These are phyloP conservation scores for Colletotrichum sp. DNA, from an alignment of 2,329 filamentous ascomycete genomes.

Conservation along the genomic window DNA sequence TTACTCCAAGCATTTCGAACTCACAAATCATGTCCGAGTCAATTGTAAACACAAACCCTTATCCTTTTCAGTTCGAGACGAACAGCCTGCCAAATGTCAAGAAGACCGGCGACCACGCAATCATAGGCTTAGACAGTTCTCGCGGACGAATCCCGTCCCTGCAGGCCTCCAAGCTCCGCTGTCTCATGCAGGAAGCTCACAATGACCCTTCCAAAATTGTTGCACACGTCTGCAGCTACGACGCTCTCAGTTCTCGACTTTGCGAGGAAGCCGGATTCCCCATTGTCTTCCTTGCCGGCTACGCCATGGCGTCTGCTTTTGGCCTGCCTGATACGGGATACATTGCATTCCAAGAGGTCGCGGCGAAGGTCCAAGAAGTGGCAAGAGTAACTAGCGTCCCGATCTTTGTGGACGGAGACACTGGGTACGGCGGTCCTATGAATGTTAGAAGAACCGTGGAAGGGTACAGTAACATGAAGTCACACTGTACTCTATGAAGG, in stretches of 20 bases:
- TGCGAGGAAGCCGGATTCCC: conserved; percentile 51
- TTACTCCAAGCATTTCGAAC: not conserved
- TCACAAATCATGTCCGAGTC: conserved; percentile 26
- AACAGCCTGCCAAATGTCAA: conserved; percentile 32
- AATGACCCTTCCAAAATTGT: conserved; percentile 45
- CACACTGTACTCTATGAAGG: not conserved
- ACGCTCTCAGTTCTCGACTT: conserved; percentile 45
- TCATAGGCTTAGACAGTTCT: conserved; percentile 28
- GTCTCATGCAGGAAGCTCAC: conserved; percentile 42
- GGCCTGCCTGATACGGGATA: conserved; percentile 53
- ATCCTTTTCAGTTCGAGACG: conserved; percentile 34
- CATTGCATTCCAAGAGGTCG: conserved; percentile 51
- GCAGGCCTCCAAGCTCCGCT: conserved; percentile 28
- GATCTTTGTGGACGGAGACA: conserved; percentile 50
- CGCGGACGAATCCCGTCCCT: conserved; percentile 39
- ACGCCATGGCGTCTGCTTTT: conserved; percentile 41
- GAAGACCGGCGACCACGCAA: not conserved
- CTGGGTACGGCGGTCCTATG: conserved; percentile 51
- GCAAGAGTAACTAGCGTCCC: conserved; percentile 40
- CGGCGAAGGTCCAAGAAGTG: conserved; percentile 46
- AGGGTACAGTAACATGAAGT: conserved; percentile 29
- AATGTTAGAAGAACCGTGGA: conserved; percentile 50
- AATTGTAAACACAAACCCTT: conserved; percentile 32
- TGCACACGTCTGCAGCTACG: conserved; percentile 46
- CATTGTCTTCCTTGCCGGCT: conserved; percentile 47